Evolutionary conservation across 1,284 basidiomycete genomes (phyloP), one percentile per base, ranked within the genome.

Genomic region (Melanopsichium pennsylvanicum): DNA sequence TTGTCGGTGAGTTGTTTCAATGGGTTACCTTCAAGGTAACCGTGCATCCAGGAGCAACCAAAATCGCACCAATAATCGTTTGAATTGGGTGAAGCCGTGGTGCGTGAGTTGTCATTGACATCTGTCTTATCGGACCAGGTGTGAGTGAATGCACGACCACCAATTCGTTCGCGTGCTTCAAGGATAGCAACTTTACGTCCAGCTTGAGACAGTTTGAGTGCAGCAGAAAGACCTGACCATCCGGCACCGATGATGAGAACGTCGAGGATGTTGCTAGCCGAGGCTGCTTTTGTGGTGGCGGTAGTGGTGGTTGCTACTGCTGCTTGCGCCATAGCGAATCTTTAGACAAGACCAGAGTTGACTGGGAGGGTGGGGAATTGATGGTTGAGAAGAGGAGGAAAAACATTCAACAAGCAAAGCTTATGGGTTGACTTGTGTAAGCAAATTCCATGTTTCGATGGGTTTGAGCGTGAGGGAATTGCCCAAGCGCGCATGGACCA

Each of bases 31-130:
- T 84, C 83, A 23, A 81, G 76, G 66, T 82, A 84, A 12, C 84
- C 84, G 68, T 85, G 84, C 31, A 85, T 84, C 82, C 83, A 85
- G 46, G 81, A 82, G 66, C 84, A 85, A 16, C 84, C 66, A 19
- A 69, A 63, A 29, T 69, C 66, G 55, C 66, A 69, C 59, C 60
- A 62, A 23, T 51, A 51, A 34, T 62, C 59, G 25, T 4, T 40
- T 1, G 25, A 35, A 11, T 41, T 32, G 8, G 56, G 35, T 7
- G 38, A 13, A 1, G 49, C 11, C 10, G 44, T 44, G 22, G 55
- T 59, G n/a, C 66, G 41, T 13, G 66, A 40, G 21, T 42, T 72
- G 27, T 71, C 62, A 16, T 63, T 36, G 16, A 69, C 21, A 26
- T 51, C 39, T 7, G 64, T 74, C 35, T 62, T 50, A 32, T 64